Percentiles rank a stretch among this genome's conserved stretches.
Conservation (phyloP, 495 filamentous ascomycete species). For the Haplographium delicatum region DNA sequence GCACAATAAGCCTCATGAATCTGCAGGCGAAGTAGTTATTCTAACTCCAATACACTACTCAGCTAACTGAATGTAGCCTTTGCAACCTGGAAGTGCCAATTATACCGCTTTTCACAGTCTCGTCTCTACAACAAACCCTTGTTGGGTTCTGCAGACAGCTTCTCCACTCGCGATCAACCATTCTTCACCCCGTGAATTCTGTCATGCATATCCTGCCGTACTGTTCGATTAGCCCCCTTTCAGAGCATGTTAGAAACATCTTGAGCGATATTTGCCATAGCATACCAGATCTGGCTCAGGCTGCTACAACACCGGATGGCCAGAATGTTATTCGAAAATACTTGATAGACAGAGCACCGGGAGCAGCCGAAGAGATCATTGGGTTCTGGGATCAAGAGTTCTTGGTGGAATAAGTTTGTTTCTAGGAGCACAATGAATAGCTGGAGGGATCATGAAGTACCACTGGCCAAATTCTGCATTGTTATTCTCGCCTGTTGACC, state of each 20-base stretch:
- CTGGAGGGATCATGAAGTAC: too few species aligned
- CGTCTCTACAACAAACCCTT: conserved; percentile 25
- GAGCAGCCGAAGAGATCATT: conserved; percentile 29
- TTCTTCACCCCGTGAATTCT: conserved; percentile 20
- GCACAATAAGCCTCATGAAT: conserved; percentile 32
- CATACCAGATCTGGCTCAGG: conserved; percentile 41
- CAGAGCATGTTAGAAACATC: conserved; percentile 39
- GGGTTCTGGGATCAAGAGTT: conserved; percentile 46
- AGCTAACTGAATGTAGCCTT: conserved; percentile 8
- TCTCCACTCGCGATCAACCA: not conserved
- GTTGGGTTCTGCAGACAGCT: conserved; percentile 22
- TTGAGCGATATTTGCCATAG: conserved; percentile 44
- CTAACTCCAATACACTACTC: not conserved
- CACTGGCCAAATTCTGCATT: too few species aligned
- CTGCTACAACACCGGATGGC: conserved; percentile 31
- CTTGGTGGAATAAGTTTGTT: conserved; percentile 11
- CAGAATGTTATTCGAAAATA: conserved; percentile 32
- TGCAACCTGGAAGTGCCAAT: conserved; percentile 24
- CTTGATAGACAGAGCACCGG: conserved; percentile 28
- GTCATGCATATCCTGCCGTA: conserved; percentile 48
- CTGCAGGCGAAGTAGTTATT: conserved; percentile 36
- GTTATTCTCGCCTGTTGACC: too few species aligned
- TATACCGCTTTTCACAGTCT: conserved; percentile 31
- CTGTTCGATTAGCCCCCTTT: conserved; percentile 35
- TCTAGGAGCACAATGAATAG: too few species aligned